Base-by-base conservation (phyloP, 2,329 filamentous ascomycete species). In the Epichloe amarillans region DNA sequence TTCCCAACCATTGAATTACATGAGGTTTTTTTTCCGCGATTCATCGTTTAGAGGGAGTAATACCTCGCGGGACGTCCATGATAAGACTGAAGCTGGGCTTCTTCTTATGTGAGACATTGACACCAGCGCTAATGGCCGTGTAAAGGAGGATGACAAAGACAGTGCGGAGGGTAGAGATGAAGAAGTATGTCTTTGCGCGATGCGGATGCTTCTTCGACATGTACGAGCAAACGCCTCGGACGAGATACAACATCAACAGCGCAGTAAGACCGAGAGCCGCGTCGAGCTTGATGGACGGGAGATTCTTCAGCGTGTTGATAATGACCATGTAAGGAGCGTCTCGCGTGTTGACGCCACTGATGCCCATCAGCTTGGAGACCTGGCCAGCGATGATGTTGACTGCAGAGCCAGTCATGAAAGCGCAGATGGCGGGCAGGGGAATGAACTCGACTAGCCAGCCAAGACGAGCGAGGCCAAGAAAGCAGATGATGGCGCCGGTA, bases 71-170 rank as follows among this genome's bases (percentile, higher is more conserved):
- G 5, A 93, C 86, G 12, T 66, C 66, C 14, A 81, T 79, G 1
- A 91, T 70, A 42, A 90, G 77, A 52, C 68, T 73, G 64, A 90
- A 83, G 35, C 69, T 69, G 3, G 81, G 77, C 10, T 82, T 60
- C n/a, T 66, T 62, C 50, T 64, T 72, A 56, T 73, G 73, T 55
- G 83, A 65, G 35, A 83, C 68, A 63, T 88, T 88, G 57, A 78
- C 77, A 8, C 85, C 76, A 55, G 79, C 87, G 66, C 84, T 86
- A 63, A 91, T 84, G 58, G 86, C 71, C 7, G 85, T 87, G 68
- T 90, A 91, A 2, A 93, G 74, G 43, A 91, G 68, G 54, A 93
- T 88, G 57, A 90, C 83, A 61, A 93, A 89, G 1, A 80, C 84
- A 4, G 86, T 88, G 38, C 87, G 81, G 39, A 93, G 74, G 0